phyloP scores from a whole-genome alignment of 2,329 filamentous ascomycete genomes.

The Trichoderma koningii region DNA sequence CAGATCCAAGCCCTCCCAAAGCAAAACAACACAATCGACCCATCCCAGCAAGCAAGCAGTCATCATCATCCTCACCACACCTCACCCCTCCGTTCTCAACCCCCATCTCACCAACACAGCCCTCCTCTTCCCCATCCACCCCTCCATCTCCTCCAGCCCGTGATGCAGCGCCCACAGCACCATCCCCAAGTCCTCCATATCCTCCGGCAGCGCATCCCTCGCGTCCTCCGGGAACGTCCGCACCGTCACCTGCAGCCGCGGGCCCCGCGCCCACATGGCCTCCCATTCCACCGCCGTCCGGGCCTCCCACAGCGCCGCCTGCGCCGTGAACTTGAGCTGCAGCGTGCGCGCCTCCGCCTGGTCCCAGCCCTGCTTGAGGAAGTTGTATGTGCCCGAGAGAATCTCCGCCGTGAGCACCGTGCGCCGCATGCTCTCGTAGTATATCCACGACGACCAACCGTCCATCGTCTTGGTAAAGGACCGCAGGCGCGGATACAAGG shows the following conservation, averaged over 20 bases:
- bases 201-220: neutral
- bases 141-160: conserved; percentile 14
- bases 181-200: conserved; percentile 19
- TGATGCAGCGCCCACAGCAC: conserved; percentile 14
- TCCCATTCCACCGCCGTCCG: conserved; percentile 19
- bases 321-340: conserved; percentile 24
- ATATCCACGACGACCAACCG: conserved; percentile 19
- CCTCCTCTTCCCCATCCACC: conserved; percentile 10
- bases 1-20: too few species aligned
- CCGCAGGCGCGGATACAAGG: conserved; percentile 8
- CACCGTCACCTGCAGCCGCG: conserved; percentile 5
- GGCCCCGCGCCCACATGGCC: conserved; percentile 20
- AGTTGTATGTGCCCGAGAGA: neutral
- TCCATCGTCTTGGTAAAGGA: conserved; percentile 4
- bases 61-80: neutral
- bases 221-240: conserved; percentile 4
- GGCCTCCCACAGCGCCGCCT: conserved; percentile 26
- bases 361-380: conserved; percentile 26
- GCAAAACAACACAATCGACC: too few species aligned
- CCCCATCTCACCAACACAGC: conserved; percentile 11
- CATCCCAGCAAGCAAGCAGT: too few species aligned
- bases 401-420: conserved; percentile 20
- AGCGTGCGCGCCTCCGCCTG: conserved; percentile 15
- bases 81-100: neutral
- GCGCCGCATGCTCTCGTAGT: conserved; percentile 27